Base-by-base conservation (phyloP, 176 grass and related monocot genomes). In the Neostapfia colusana region DNA sequence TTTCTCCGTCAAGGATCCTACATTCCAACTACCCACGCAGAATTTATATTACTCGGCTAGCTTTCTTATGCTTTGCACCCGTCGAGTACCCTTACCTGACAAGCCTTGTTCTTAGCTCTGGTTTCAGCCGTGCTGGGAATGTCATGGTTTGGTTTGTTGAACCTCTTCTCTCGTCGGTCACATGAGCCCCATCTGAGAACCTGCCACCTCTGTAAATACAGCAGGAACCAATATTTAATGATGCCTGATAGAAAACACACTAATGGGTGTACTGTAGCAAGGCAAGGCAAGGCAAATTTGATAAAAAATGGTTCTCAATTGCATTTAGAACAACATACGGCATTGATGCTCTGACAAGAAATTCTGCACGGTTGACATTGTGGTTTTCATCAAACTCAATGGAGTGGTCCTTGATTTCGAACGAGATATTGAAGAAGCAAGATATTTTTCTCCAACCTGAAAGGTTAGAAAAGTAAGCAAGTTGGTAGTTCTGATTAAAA, bases 111-210 rank as follows among this genome's bases (percentile, higher is more conserved):
- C 85, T 97, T 97, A 75, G 94, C 94, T 72, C 91, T 84, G 45
- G 94, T 97, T 91, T 97, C 94, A 79, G 94, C 91, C 74, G 94
- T 97, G 82, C 94, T 93, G 38, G 91, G 94, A 68, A 97, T 89
- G 75, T 97, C 88, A 86, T 86, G 89, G 70, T 93, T 97, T 76
- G 91, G 84, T 57, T 93, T 93, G 80, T 85, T 83, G 75, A 97
- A 91, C 46, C 71, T 91, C 67, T 97, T 93, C 53, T 93, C 91
- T 25, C 58, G 84, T 14, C 80, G 83, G 39, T 93, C 94, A 70
- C 91, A 93, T 23, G 94, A 97, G 63, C 91, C 91, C 91, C 93
- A 67, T 93, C 91, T 67, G 91, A 89, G 81, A 91, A 97, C 55
- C 91, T 93, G 20, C 94, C 91, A 60, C 89, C 64, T 89, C 91